A percentile compares a stretch with the other conserved stretches of the same genome.
Evolutionary conservation across 208 protist genomes (phyloP).

Genomic region (Trypanosoma caninum): DNA sequence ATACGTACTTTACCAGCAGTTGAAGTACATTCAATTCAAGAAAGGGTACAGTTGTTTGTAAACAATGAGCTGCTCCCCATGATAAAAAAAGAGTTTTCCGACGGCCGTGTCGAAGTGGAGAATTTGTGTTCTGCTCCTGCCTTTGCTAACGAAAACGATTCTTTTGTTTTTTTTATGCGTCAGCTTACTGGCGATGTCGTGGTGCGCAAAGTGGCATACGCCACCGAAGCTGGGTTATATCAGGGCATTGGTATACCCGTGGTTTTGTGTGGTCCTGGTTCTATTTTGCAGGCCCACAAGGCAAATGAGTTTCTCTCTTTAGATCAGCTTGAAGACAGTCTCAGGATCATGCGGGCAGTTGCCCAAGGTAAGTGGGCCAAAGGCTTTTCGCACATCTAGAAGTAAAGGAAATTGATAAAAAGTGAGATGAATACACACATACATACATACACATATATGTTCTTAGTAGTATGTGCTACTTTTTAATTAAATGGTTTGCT

Average conservation of each 20-base stretch:
- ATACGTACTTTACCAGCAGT: constrained; percentile 34
- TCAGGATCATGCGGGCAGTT: constrained; percentile 29
- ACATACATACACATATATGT: too few species aligned
- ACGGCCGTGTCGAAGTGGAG: constrained; percentile 17
- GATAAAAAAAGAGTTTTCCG: constrained; percentile 33
- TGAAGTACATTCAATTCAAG: constrained; percentile 31
- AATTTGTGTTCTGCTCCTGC: neutral
- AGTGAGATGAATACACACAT: neutral
- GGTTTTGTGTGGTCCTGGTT: constrained; percentile 58
- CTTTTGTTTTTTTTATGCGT: constrained; percentile 36
- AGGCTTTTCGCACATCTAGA: constrained; percentile 29
- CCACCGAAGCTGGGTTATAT: constrained; percentile 53
- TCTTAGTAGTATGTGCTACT: too few species aligned
- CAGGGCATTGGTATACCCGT: constrained; percentile 45
- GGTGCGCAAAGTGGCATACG: constrained; percentile 53
- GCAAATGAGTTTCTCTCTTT: constrained; percentile 59
- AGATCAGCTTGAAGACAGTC: constrained; percentile 49
- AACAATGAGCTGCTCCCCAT: constrained; percentile 33
- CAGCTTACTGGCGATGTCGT: constrained; percentile 32
- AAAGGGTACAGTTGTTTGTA: constrained; percentile 28
- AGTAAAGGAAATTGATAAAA: neutral
- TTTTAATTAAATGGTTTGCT: constrained; percentile 10
- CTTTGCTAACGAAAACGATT: constrained; percentile 30
- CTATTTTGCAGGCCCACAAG: constrained; percentile 62
- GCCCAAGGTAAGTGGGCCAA: constrained; percentile 27